phyloP scores from a whole-genome alignment of 331 rosid genomes.

The Malus hybrid region DNA sequence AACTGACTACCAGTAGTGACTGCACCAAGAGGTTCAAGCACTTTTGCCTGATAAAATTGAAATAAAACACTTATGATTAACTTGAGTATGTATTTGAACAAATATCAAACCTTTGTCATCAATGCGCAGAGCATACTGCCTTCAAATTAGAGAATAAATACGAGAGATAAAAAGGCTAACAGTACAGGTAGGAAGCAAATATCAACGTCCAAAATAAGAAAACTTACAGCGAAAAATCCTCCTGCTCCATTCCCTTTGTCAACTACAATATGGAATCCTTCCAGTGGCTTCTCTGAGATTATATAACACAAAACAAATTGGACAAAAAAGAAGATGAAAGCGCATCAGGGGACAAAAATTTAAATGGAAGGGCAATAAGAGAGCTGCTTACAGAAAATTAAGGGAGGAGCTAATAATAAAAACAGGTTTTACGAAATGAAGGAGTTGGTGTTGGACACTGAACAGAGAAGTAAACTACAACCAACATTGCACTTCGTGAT shows the following conservation, averaged over 20 bases:
- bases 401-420: background rate
- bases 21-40: slow-evolving; percentile 92
- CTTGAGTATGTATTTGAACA: slow-evolving; percentile 12
- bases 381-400: background rate
- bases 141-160: background rate
- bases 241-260: slow-evolving; percentile 99
- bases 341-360: background rate
- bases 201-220: background rate
- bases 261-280: slow-evolving; percentile 89
- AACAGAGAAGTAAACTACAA: background rate
- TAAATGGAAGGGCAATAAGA: background rate
- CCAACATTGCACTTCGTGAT: slow-evolving; percentile 2
- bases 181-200: background rate
- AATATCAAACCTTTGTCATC: background rate
- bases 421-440: background rate
- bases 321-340: background rate
- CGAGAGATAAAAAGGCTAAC: background rate
- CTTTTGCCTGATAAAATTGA: slow-evolving; percentile 57
- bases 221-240: slow-evolving; percentile 78
- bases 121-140: background rate
- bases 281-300: slow-evolving; percentile 74
- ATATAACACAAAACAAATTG: slow-evolving; percentile 2
- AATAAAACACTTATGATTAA: background rate
- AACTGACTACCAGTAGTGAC: slow-evolving; percentile 87
- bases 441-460: background rate